Evolutionary conservation across 2,329 filamentous ascomycete species (phyloP).

Genomic region (Exophiala spinifera): DNA sequence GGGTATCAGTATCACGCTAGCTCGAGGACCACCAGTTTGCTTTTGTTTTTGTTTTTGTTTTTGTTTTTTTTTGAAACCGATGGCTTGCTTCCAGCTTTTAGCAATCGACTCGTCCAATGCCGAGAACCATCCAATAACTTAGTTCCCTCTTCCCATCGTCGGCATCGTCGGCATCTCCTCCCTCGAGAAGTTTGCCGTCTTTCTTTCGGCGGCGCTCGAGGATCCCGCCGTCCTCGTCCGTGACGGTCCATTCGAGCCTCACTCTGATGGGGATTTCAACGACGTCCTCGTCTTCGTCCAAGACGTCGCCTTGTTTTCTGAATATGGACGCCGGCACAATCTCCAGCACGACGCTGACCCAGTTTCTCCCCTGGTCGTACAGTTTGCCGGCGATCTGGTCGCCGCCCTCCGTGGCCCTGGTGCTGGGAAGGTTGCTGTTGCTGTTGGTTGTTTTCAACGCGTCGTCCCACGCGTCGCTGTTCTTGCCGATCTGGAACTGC

Average conservation of each 20-base stretch:
- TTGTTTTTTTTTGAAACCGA: too few species aligned
- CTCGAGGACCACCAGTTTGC: too few species aligned
- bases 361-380: conserved; percentile 92
- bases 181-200: conserved; percentile 28
- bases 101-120: conserved; percentile 70
- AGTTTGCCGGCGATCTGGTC: conserved; percentile 86
- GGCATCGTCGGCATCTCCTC: conserved; percentile 53
- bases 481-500: conserved; percentile 89
- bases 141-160: conserved; percentile 78
- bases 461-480: conserved; percentile 92
- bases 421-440: conserved; percentile 37
- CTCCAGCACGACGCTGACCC: conserved; percentile 91
- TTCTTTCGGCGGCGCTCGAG: conserved; percentile 33
- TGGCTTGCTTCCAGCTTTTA: too few species aligned
- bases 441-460: conserved; percentile 60
- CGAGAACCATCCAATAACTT: conserved; percentile 93
- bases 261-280: conserved; percentile 95
- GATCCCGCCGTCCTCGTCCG: conserved; percentile 46
- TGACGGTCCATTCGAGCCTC: conserved; percentile 72
- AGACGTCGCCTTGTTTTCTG: conserved; percentile 29
- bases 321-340: conserved; percentile 61
- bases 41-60: too few species aligned
- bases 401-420: too few species aligned
- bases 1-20: too few species aligned
- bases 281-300: conserved; percentile 57